Evolutionary conservation across 192 early-diverging fungal species (phyloP), one percentile per base, ranked within the genome.

Genomic region (Paraglomus occultum): DNA sequence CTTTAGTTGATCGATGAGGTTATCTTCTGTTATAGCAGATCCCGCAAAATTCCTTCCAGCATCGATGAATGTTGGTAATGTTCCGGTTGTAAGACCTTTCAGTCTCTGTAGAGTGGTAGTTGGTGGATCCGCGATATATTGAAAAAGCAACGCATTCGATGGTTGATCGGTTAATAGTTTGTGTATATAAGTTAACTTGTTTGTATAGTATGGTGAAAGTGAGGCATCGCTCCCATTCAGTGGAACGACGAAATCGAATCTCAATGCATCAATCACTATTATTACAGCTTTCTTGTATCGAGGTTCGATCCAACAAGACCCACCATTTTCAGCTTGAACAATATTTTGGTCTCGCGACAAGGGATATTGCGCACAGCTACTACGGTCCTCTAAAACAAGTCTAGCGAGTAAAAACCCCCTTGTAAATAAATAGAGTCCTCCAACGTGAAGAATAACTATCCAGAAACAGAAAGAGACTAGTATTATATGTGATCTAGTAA

Each of bases 51-150:
- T 94, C 53, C 83, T 82, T 23, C 90, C 90, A 4, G 90, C 89
- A 72, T 94, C 92, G 55, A 92, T 90, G 71, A 94, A 90, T 1
- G 92, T 92, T 6, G 92, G 92, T 47, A 94, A 80, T 17, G 90
- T 86, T 4, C 92, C 92, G 1, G 92, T 94, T 44, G 87, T 90
- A 20, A 94, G 69, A 0, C 84, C 92, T 73, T 94, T 94, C 45
- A 94, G 78, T 5, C 92, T 84, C 66, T 94, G 92, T 73, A 91
- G 79, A 1, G 91, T 94, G 0, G 92, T 92, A 0, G 91, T 94
- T 15, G 92, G 91, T 31, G 92, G 90, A 76, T 93, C 92, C 1
- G 92, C 90, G 0, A 85, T 78, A 74, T 88, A 92, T 58, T 88
- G 82, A 70, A 82, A 91, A 8, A 92, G 74, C 38, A 90, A 75